Evolutionary conservation across 2,329 filamentous ascomycete genomes (phyloP).

Genomic region (Pestalotiopsis sp.): DNA sequence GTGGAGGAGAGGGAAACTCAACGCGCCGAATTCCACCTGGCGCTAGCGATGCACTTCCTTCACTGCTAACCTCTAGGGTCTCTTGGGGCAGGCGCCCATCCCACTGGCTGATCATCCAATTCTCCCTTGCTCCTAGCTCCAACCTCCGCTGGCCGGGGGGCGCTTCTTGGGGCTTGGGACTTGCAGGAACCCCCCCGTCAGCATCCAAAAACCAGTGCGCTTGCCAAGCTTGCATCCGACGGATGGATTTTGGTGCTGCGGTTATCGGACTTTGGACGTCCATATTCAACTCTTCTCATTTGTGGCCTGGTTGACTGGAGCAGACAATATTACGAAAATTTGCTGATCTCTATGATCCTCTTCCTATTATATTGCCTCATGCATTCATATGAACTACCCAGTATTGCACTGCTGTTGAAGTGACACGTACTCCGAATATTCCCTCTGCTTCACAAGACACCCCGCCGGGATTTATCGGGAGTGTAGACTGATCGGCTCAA

Average conservation of each 20-base stretch:
- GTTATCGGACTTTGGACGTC: slow-evolving; percentile 6
- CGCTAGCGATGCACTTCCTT: too few relatives aligned
- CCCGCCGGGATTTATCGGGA: neutral
- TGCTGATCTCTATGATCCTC: neutral
- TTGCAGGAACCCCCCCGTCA: neutral
- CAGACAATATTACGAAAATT: neutral
- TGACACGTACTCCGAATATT: neutral
- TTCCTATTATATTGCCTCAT: neutral
- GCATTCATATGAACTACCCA: neutral
- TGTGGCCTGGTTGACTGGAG: neutral
- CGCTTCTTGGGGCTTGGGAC: neutral
- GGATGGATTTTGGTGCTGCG: neutral
- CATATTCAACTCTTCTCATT: neutral
- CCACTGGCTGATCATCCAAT: neutral
- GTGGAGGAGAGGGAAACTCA: neutral
- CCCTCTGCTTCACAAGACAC: neutral
- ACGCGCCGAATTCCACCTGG: neutral
- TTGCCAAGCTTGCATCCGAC: neutral
- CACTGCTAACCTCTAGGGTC: too few relatives aligned
- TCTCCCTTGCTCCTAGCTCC: neutral
- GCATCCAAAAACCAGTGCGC: neutral
- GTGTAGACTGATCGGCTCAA: neutral
- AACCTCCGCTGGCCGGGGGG: neutral
- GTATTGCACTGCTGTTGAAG: neutral
- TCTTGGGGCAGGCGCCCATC: neutral